Conservation (phyloP, 2,329 filamentous ascomycete genomes). For the Fusarium agapanthi region DNA sequence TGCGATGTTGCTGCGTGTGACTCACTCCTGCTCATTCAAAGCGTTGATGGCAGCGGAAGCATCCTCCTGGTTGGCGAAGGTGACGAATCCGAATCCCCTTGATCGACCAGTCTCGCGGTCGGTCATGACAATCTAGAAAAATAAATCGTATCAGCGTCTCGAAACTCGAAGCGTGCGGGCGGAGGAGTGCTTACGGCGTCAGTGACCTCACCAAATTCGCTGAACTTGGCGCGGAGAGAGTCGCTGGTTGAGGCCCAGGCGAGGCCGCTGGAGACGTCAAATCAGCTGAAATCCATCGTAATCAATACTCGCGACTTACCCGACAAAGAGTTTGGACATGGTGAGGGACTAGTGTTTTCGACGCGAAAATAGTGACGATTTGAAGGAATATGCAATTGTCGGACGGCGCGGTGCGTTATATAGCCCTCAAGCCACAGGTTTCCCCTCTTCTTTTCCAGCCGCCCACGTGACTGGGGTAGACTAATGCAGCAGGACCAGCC, state of each 20-base stretch:
- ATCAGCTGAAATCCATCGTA: neutral
- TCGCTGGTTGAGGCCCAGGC: neutral
- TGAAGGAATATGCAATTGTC: neutral
- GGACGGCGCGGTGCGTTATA: neutral
- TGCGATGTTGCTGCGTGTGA: neutral
- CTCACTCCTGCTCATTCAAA: neutral
- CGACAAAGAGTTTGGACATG: constrained; percentile 7
- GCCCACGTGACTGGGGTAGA: constrained; percentile 1
- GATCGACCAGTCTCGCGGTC: neutral
- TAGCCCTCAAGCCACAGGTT: constrained; percentile 3
- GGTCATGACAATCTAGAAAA: neutral
- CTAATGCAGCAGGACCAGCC: neutral
- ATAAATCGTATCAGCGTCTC: neutral
- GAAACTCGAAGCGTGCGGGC: neutral
- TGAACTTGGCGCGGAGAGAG: neutral
- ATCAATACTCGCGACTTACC: neutral
- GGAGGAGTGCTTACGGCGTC: neutral
- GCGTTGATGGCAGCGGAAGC: neutral
- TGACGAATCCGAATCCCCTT: constrained; percentile 5
- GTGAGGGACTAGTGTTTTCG: neutral
- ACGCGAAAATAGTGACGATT: neutral
- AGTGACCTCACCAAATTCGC: neutral
- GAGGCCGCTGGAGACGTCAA: neutral
- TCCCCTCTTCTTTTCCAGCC: neutral
- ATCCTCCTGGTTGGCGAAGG: neutral